phyloP scores from a whole-genome alignment of 305 asterid species.

The Fraxinus paxiana region DNA sequence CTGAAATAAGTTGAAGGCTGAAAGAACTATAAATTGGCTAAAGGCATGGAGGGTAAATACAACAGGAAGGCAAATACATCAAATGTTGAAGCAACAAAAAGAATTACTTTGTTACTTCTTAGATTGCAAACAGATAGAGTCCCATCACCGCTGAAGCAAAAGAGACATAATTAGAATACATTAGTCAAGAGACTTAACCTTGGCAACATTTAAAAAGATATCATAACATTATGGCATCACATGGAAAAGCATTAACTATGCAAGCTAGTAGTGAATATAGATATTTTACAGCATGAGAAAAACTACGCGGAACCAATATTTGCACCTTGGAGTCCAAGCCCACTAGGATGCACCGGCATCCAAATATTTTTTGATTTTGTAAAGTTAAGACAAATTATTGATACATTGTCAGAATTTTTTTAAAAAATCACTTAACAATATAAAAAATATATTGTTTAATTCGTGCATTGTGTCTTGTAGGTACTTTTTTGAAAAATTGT shows the following conservation, averaged over 20 bases:
- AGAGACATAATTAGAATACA: conserved; percentile 16
- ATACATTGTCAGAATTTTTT: no score
- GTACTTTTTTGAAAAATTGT: not conserved
- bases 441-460: no score
- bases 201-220: not conserved
- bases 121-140: conserved; percentile 86
- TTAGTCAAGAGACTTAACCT: conserved; percentile 10
- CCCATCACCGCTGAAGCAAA: conserved; percentile 75
- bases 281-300: not conserved
- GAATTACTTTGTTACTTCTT: conserved; percentile 75
- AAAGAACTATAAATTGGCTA: not conserved
- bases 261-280: not conserved
- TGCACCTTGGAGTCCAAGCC: not conserved
- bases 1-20: not conserved
- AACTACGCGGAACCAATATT: not conserved
- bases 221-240: not conserved
- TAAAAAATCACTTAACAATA: no score
- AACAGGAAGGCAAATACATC: conserved; percentile 1
- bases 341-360: no score
- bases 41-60: not conserved
- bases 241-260: not conserved
- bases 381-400: no score
- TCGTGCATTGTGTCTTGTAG: not conserved
- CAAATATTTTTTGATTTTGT: no score
- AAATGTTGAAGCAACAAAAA: conserved; percentile 19